Conservation (phyloP, 306 rosid genomes). For the Boehmeria nivea region DNA sequence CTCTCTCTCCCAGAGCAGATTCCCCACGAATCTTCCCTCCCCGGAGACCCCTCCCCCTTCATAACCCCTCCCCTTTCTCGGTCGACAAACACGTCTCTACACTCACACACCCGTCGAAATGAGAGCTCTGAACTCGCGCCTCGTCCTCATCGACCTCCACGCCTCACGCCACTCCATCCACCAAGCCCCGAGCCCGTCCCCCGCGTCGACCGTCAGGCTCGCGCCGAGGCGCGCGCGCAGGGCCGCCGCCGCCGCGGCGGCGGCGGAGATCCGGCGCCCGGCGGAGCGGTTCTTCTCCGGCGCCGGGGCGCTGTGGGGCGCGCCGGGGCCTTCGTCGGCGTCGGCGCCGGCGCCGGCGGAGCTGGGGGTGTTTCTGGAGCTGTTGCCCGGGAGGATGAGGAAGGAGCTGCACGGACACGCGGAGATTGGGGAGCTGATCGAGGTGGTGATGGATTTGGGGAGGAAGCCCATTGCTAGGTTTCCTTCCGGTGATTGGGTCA, state of each 20-base stretch:
- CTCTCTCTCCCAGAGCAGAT: slow-evolving; percentile 44
- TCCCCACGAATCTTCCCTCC: slow-evolving; percentile 58
- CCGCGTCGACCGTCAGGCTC: slow-evolving; percentile 36
- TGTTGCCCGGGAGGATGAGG: slow-evolving; percentile 66
- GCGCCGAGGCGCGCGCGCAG: slow-evolving; percentile 38
- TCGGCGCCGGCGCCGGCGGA: slow-evolving; percentile 34
- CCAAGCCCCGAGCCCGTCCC: slow-evolving; percentile 47
- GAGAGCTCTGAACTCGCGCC: slow-evolving; percentile 63
- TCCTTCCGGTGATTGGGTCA: slow-evolving; percentile 89
- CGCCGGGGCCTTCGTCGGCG: slow-evolving; percentile 29
- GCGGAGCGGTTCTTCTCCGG: slow-evolving; percentile 58
- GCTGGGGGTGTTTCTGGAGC: slow-evolving; percentile 59
- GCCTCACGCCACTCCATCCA: slow-evolving; percentile 44
- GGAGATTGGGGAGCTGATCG: slow-evolving; percentile 66
- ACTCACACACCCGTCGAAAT: slow-evolving; percentile 15
- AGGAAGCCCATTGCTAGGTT: slow-evolving; percentile 83
- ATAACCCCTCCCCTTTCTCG: not conserved
- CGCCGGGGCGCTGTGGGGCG: slow-evolving; percentile 30
- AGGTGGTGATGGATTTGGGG: slow-evolving; percentile 96
- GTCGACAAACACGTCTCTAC: not conserved
- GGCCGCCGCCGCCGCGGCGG: slow-evolving; percentile 35
- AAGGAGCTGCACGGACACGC: slow-evolving; percentile 48
- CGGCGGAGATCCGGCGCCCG: slow-evolving; percentile 76
- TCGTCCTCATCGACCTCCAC: slow-evolving; percentile 63
- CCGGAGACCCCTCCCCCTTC: slow-evolving; percentile 13